Evolutionary conservation across 169 alveolate species (phyloP), one percentile per base, ranked within the genome.

Genomic region (Cryptosporidium ubiquitum): DNA sequence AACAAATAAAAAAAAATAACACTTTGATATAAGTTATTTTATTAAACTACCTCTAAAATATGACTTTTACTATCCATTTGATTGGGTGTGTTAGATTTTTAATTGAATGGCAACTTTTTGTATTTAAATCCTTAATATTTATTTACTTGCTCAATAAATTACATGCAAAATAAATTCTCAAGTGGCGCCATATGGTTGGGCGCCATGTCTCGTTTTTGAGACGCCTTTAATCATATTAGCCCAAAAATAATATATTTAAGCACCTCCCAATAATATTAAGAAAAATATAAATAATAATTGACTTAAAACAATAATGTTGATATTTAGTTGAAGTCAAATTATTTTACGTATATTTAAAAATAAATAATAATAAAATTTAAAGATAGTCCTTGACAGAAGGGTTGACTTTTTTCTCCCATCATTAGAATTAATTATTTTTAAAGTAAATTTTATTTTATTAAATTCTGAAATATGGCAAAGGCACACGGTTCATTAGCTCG

Each of bases 401-500:
- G 29, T 55, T 55, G 66, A 55, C 20, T 5, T 55, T 55, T 55
- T 23, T 55, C 52, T 26, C 35, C 37, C 35, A 55, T 55, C n/a
- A 23, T 23, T 55, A 6, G 20, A 26, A n/a, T 55, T 51, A 16
- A 10, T 55, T 55, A n/a, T n/a, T 55, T 55, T 9, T 3, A n/a
- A 31, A 26, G n/a, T 33, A 37, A 64, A 64, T 64, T 7, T 64
- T 64, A 37, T 64, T 44, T 20, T 39, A 51, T 29, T 52, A 42
- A 31, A 71, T 31, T 47, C 26, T 61, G 29, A 64, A 61, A 40
- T 79, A 79, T 79, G 89, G 89, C 89, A 18, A 97, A 97, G 93
- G 99, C 97, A 68, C 99, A 96, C 94, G 99, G 99, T 86, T 97
- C 99, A 51, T 94, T 98, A 91, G 98, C 99, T 79, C 96, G 99